Evolutionary conservation across 2,329 filamentous ascomycete genomes (phyloP), one percentile per base, ranked within the genome.

Genomic region (Metarhizium robertsii): DNA sequence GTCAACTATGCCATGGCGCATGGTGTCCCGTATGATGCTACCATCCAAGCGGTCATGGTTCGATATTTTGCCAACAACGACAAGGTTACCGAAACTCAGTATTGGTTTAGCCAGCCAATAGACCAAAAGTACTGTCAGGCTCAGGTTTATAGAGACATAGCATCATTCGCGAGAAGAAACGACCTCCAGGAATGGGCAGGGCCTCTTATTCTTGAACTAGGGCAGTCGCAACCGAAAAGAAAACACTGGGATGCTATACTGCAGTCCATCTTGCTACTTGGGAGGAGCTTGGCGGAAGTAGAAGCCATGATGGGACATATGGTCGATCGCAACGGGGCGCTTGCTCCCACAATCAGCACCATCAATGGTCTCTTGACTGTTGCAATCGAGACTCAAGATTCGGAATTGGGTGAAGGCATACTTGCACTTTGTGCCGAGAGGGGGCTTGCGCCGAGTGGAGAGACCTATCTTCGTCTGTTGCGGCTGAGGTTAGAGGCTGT

Each of bases 331-430:
- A 68, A 78, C 55, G 66, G 75, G 55, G 71, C 73, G 16, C 61
- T 79, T 3, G 69, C 74, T 6, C 83, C 90, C 0, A 85, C 89
- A 54, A 84, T 84, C 6, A 72, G 79, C 3, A 90, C 87, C 6
- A 84, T 97, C 63, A 95, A 97, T 65, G 73, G 76, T 6, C 77
- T 97, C 30, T 78, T 97, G 18, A 79, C 82, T 53, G 84, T 85
- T 56, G 88, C 90, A 10, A 85, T 86, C 60, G 80, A 81, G n/a
- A 79, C 79, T 54, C 77, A 85, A 11, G 85, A 95, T 62, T 78
- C 84, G 0, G 83, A 88, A 61, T 74, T 88, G 49, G 89, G 88
- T 5, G 85, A 92, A 65, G 80, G 89, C 13, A 87, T 92, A 59
- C 77, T 90, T 50, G 72, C 79, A 1, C 71, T 96, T 11, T 84